Base-by-base conservation (phyloP, 2,329 filamentous ascomycete species). In the Aschersonia sp. region DNA sequence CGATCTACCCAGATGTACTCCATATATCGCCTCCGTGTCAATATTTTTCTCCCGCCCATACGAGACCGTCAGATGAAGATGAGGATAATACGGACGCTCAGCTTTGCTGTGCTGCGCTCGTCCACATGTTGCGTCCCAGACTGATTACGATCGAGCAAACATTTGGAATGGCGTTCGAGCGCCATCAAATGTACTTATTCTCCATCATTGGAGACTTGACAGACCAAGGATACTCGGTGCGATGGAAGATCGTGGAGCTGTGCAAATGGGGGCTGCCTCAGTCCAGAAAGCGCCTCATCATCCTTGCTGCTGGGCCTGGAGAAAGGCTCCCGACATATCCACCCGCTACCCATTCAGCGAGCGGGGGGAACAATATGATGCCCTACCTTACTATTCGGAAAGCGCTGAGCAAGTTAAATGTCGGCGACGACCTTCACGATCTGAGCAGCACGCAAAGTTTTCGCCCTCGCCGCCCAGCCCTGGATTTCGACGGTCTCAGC, bases 21-120 rank as follows among this genome's bases (percentile, higher is more conserved):
- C 87, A 94, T 52, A 62, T 88, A 0, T 87, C 83, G 0, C 85
- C 84, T 0, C 86, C 87, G 0, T 94, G 87, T 48, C 84, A 90
- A 54, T 77, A 74, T 2, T 89, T 81, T 59, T 89, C 84, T 0
- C 77, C 79, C 0, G 83, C 81, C 0, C 81, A 94, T 50, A 89
- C 84, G 0, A 66, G 66, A 6, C 71, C 79, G 29, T 81, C 88
- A 43, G 77, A 64, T 1, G 73, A 83, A 30, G 85, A 94, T 51
- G 82, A 84, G 1, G 69, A 64, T 0, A 92, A 94, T 53, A 78
- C 76, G 0, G 77, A 79, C 1, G 71, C 71, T 0, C 57, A 81
- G 0, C 76, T 73, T 51, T 65, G 70, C 0, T 77, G 76, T 46
- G 63, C 68, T 1, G 61, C 72, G 4, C 60, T 88, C 0, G 63